Percentiles rank a stretch among this genome's conserved stretches.
phyloP scores from a whole-genome alignment of 2,329 filamentous ascomycete species.

The Periconia macrospinosa region DNA sequence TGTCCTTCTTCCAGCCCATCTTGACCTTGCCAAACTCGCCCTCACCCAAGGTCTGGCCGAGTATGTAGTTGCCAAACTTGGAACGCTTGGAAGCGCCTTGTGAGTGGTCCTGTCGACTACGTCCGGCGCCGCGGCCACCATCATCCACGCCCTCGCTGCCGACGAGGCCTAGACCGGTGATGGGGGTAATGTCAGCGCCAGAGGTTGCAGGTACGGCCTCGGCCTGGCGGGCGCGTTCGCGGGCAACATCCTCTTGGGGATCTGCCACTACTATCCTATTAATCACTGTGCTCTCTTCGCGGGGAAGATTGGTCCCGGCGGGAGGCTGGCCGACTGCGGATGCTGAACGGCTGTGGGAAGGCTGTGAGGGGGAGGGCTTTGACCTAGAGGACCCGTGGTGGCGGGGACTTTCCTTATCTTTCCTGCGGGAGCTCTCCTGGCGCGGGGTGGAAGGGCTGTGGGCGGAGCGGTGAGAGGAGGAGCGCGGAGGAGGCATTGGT shows the following conservation, averaged over 20 bases:
- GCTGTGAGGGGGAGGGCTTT: constrained; percentile 40
- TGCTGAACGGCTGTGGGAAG: constrained; percentile 48
- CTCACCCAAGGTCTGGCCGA: constrained; percentile 94
- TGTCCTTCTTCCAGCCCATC: constrained; percentile 96
- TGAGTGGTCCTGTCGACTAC: constrained; percentile 62
- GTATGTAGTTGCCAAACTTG: constrained; percentile 92
- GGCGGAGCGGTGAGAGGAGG: constrained; percentile 68
- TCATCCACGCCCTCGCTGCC: constrained; percentile 56
- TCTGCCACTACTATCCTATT: constrained; percentile 77
- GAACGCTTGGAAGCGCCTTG: constrained; percentile 68
- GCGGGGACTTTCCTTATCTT: constrained; percentile 50
- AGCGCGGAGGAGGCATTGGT: constrained; percentile 74
- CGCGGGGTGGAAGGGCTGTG: constrained; percentile 34
- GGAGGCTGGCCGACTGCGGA: constrained; percentile 58
- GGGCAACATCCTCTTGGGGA: constrained; percentile 71
- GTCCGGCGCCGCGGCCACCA: constrained; percentile 45
- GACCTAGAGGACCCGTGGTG: constrained; percentile 31
- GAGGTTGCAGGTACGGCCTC: constrained; percentile 56
- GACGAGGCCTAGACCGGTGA: constrained; percentile 53
- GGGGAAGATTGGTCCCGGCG: constrained; percentile 58
- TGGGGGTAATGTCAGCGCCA: constrained; percentile 49
- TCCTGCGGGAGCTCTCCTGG: constrained; percentile 44
- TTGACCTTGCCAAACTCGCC: constrained; percentile 99
- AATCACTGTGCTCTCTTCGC: constrained; percentile 78
- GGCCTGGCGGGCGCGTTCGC: constrained; percentile 69